Evolutionary conservation across 805 yeast species (phyloP), one percentile per base, ranked within the genome.

Genomic region (Starmerella stellata): DNA sequence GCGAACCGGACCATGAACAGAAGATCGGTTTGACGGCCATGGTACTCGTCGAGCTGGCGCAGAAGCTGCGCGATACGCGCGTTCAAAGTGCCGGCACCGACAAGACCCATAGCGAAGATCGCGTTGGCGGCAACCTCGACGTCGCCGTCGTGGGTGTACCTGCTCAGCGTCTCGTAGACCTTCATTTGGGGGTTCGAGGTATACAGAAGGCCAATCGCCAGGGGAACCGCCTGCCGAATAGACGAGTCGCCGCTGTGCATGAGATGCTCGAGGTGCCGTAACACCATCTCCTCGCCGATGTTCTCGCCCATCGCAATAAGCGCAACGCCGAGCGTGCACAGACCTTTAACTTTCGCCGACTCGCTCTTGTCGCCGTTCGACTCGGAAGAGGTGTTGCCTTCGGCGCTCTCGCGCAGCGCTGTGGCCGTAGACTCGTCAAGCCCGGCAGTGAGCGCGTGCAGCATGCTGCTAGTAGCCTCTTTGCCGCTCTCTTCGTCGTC

Each of bases 71-170:
- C 96, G 47, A 90, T 68, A 63, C 99, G 78, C 5, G 99, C 98
- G 57, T 90, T 90, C 61, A 90, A 87, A 21, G 98, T 90, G 61
- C 99, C 99, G 17, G 96, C 90, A 56, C 98, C 98, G 50, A 87
- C 93, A 45, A 90, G 63, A 39, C 99, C 99, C 96, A 90, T 85
- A 33, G 94, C 75, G 53, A 81, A 87, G 46, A 90, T 83, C 17
- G 98, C 83, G 56, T 85, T 90, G 57, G 77, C 76, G 5, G 96
- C 94, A 39, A 90, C 95, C 54, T 81, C 93, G 50, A 80, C 63
- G 58, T 90, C 95, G 40, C 81, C 75, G 54, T 90, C 99, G 60
- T 90, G 99, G 7, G 96, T 82, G 62, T 81, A 83, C 57, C 98
- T 73, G 4, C 96, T 85, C 47, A 90, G 67, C 0, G 96, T 85